Evolutionary conservation across 2,329 filamentous ascomycete species (phyloP), one percentile per base, ranked within the genome.

Genomic region (Aspergillus aculeatus): DNA sequence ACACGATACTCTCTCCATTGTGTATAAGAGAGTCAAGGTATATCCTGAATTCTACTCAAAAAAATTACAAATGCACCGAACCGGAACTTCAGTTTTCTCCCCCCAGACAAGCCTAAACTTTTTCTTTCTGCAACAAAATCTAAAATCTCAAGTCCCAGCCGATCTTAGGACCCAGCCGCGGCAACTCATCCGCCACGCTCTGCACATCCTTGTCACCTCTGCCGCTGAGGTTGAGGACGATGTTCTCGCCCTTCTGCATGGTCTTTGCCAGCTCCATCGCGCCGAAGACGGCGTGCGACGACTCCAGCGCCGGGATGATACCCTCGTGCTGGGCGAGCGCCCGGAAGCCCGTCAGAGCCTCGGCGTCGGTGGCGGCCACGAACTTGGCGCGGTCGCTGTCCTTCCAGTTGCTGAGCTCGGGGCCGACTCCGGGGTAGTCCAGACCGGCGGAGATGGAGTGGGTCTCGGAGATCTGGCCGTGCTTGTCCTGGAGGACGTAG

Each of bases 181-280:
- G 94, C 72, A 99, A 79, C 79, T 96, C 92, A 72, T 99, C 95
- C 0, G 95, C 95, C 54, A 99, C 94, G 71, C 91, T 96, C 85
- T 99, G 93, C 60, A 99, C 95, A 73, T 99, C 95, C 86, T 99
- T 99, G 78, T 99, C 95, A 64, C 95, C 95, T 68, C 95, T 84
- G 9, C 95, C 95, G 72, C 90, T 96, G 41, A 99, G 77, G 78
- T 94, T 98, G 64, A 99, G 93, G 61, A 99, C 94, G 29, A 99
- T 80, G 71, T 98, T 92, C 79, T 97, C 81, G 55, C 86, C 92
- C 80, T 92, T 91, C 66, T 84, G 83, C 91, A 97, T 93, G 59
- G 88, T 91, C 86, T 96, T 97, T 62, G 94, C 94, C 60, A 98
- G 79, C 79, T 98, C 86, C 60, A 98, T 81, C 11, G 91, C 93